Evolutionary conservation across 2,329 filamentous ascomycete species (phyloP), one percentile per base, ranked within the genome.

Genomic region (Diaporthe caulivora): DNA sequence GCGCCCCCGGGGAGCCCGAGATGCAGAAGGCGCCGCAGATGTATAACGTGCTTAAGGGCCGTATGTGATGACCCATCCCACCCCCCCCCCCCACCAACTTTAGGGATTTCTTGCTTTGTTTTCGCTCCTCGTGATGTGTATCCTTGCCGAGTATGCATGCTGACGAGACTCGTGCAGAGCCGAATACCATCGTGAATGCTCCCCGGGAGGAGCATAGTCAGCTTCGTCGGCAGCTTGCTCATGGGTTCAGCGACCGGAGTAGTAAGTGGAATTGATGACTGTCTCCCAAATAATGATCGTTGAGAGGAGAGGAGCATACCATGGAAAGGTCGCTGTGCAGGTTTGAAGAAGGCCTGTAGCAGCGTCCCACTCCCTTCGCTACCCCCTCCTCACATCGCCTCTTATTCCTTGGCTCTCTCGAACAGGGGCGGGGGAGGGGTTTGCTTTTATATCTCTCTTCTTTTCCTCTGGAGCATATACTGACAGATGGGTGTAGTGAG

Each of bases 181-280:
- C 74, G 6, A 11, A 9, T 26, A 65, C 55, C 15, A 10, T 75
- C 4, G 10, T 75, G 1, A 72, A 44, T 60, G 72, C 72, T 3
- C 18, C 5, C 1, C 62, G 74, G 4, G 74, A 75, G 29, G 72
- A 74, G 31, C 74, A 75, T 24, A 69, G 47, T 1, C 69, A 4
- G 40, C 54, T 75, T 15, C 70, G 74, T 26, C 58, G 62, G 18
- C 64, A 70, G 31, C 34, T 74, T n/a, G 73, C 73, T 21, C 70
- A 72, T 26, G 73, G 73, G 1, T 72, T 74, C 17, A 72, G 70
- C 6, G 73, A 74, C n/a, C 40, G 64, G 29, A 72, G 73, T 34
- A 37, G 62, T 67, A 67, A 67, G 62, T 67, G n/a, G n/a, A 37
- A 1, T 3, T 40, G 2, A 9, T 17, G 13, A 13, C 21, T 62